A percentile compares a stretch with the other conserved stretches of the same genome.
Conservation (phyloP, 305 asterid species). For the Salvia sclarea region DNA sequence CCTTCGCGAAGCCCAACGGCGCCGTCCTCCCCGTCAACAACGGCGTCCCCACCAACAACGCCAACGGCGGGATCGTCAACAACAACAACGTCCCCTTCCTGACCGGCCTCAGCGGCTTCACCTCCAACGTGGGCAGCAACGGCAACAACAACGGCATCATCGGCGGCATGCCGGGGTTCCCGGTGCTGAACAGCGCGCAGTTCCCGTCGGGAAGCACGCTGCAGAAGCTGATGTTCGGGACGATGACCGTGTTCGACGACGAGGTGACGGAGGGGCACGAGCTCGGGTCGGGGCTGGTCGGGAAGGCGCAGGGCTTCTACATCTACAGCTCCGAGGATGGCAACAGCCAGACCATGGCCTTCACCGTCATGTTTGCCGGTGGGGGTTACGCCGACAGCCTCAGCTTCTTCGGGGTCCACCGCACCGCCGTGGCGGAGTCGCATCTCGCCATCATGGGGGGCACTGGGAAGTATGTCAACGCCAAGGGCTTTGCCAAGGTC, state of each 20-base stretch:
- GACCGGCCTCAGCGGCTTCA: conserved; percentile 69
- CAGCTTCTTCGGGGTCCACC: conserved; percentile 70
- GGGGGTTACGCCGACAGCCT: conserved; percentile 70
- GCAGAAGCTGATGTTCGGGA: conserved; percentile 86
- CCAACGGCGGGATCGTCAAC: conserved; percentile 59
- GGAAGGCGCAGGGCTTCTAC: conserved; percentile 87
- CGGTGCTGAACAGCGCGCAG: conserved; percentile 60
- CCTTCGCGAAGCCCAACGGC: conserved; percentile 75
- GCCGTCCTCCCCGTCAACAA: conserved; percentile 67
- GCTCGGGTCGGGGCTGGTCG: conserved; percentile 66
- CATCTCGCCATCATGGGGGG: conserved; percentile 89
- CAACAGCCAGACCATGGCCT: conserved; percentile 75
- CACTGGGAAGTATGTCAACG: conserved; percentile 71
- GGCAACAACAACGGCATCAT: conserved; percentile 45
- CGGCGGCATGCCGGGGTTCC: conserved; percentile 67
- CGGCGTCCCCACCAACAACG: conserved; percentile 67
- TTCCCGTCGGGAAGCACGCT: conserved; percentile 64
- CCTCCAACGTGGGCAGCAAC: conserved; percentile 51
- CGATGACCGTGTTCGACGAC: conserved; percentile 64
- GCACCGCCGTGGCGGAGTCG: conserved; percentile 65
- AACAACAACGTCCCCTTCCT: conserved; percentile 84
- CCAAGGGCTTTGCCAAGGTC: conserved; percentile 63
- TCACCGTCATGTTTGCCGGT: conserved; percentile 64
- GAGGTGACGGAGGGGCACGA: conserved; percentile 78
- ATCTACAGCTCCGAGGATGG: conserved; percentile 77